Evolutionary conservation across 2,329 filamentous ascomycete genomes (phyloP).

Genomic region (Coniochaeta pulveracea): DNA sequence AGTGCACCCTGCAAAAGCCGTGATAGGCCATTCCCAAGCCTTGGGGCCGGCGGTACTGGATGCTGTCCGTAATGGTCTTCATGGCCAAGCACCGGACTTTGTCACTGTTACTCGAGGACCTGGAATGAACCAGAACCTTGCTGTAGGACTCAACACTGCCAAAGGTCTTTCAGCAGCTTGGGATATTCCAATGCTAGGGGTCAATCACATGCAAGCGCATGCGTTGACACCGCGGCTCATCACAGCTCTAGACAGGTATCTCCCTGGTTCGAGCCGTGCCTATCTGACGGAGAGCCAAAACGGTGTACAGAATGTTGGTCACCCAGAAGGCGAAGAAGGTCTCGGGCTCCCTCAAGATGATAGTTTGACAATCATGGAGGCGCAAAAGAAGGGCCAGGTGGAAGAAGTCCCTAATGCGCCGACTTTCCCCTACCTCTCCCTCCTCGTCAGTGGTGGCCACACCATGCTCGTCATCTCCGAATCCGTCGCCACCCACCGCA

Average conservation of each 20-base stretch:
- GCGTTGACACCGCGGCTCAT: conserved; percentile 77
- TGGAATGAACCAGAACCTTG: conserved; percentile 72
- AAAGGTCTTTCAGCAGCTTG: conserved; percentile 81
- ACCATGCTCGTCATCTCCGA: conserved; percentile 72
- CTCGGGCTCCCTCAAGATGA: not conserved
- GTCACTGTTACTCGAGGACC: conserved; percentile 85
- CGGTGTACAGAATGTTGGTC: not conserved
- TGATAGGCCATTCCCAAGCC: conserved; percentile 62
- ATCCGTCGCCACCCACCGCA: conserved; percentile 54
- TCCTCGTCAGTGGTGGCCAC: conserved; percentile 88
- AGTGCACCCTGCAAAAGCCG: conserved; percentile 67
- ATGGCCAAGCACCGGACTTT: conserved; percentile 44
- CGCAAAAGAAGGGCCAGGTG: no score
- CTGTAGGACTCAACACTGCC: conserved; percentile 68
- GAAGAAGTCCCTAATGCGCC: conserved; percentile 23
- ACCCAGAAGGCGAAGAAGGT: conserved; percentile 2
- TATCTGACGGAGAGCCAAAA: no score
- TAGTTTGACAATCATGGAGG: no score
- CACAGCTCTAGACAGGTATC: conserved; percentile 45
- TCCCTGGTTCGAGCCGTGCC: conserved; percentile 11
- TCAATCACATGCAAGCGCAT: conserved; percentile 97
- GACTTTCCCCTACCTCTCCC: conserved; percentile 72
- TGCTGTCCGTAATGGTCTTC: conserved; percentile 34
- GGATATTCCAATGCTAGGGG: conserved; percentile 70
- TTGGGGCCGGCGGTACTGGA: conserved; percentile 57